Evolutionary conservation across 768 basidiomycete genomes (phyloP).

Genomic region (Trametes cubensis): DNA sequence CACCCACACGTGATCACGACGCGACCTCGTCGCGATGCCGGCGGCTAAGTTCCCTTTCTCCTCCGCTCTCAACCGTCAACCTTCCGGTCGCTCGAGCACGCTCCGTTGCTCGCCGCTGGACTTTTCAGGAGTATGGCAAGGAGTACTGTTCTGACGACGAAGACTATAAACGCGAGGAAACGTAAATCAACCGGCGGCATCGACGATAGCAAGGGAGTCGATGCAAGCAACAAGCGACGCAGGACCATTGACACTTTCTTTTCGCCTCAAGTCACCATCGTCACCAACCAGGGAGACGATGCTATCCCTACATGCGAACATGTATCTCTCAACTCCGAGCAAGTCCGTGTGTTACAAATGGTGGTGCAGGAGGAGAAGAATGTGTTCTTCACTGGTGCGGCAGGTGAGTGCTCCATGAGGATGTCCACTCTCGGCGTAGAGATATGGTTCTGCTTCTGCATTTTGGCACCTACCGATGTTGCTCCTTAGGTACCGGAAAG

Average conservation of each 20-base stretch:
- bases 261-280: conserved; percentile 31
- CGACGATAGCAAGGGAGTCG: conserved; percentile 7
- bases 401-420: conserved; percentile 45
- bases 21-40: conserved; percentile 15
- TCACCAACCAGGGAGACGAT: conserved; percentile 18
- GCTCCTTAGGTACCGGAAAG: conserved; percentile 66
- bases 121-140: conserved; percentile 17
- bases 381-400: conserved; percentile 70
- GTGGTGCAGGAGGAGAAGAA: conserved; percentile 59
- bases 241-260: conserved; percentile 41
- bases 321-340: conserved; percentile 56
- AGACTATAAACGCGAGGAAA: conserved; percentile 30
- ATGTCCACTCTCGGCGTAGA: no score
- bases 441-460: no score
- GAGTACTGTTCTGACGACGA: neutral
- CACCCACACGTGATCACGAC: conserved; percentile 13
- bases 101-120: neutral
- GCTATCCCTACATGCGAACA: conserved; percentile 27
- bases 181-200: conserved; percentile 36
- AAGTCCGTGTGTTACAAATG: conserved; percentile 52
- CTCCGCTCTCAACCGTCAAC: neutral
- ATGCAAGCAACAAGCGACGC: conserved; percentile 33
- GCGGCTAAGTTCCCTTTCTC: neutral
- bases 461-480: no score
- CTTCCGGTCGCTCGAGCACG: neutral